Base-by-base conservation (phyloP, 257 asterid species). In the Solanum microdontum region DNA sequence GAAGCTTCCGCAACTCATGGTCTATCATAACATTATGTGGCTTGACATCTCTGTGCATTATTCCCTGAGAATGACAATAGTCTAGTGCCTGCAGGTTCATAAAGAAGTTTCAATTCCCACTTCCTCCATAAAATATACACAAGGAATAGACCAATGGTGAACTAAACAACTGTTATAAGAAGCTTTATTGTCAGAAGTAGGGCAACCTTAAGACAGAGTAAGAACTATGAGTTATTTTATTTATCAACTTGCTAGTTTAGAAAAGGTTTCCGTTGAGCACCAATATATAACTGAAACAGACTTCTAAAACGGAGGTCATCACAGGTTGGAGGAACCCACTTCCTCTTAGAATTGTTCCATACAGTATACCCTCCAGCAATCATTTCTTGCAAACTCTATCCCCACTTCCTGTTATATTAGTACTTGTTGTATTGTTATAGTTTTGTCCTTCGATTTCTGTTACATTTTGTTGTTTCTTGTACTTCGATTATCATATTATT, bases 21-120 rank as follows among this genome's bases (percentile, higher is more conserved):
- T 94, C 98, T 89, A 94, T 94, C 98, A 94, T 94, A 43, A 94
- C 98, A 91, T 94, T 94, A 87, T 94, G 98, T 69, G 98, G 98
- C 91, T 94, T 94, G 68, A 94, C 96, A 91, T 94, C 98, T 91
- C 98, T 90, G 88, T 92, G 94, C 94, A 92, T 92, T 89, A 92
- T 92, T 82, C 94, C 94, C 86, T 92, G 96, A 26, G 96, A 94
- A 89, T 94, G 98, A 77, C 96, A 93, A 88, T 90, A 94, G 92
- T 94, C 98, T 66, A 94, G 92, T 24, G 98, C 96, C 98, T 94
- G 91, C 87, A 87, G 72, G 79, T 85, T 80, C 86, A 88, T 39
- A 82, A 17, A 72, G 51, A 84, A 82, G 84, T 37, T 77, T 48
- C 84, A 86, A 34, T 62, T 33, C 85, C 68, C 28, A 45, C 43